Evolutionary conservation across 805 yeast genomes (phyloP).

Genomic region (Priceomyces medius): DNA sequence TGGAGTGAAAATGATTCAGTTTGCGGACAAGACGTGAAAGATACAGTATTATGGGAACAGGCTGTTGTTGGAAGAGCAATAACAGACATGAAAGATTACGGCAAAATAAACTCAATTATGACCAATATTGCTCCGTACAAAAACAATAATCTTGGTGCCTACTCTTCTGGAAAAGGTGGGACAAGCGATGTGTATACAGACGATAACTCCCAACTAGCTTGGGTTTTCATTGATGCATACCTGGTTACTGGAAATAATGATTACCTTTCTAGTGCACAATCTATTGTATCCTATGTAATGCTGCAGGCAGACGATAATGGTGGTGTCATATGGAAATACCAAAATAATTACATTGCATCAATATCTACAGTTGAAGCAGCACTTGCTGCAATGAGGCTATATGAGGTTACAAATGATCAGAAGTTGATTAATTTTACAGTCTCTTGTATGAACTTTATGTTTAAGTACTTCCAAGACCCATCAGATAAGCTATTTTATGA

Average conservation of each 20-base stretch:
- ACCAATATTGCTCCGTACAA: conserved; percentile 16
- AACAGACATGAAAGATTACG: conserved; percentile 12
- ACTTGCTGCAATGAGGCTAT: conserved; percentile 23
- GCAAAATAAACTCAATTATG: conserved; percentile 12
- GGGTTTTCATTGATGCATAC: conserved; percentile 27
- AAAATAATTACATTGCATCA: conserved; percentile 24
- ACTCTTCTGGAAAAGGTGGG: conserved; percentile 21
- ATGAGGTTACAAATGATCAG: conserved; percentile 14
- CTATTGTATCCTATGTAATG: conserved; percentile 15
- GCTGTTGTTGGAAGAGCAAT: conserved; percentile 26
- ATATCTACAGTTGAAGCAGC: conserved; percentile 30
- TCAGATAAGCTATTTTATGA: conserved; percentile 19
- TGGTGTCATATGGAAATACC: conserved; percentile 25
- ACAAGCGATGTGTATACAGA: conserved; percentile 27
- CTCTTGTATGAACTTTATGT: conserved; percentile 17
- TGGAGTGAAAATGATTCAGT: conserved; percentile 19
- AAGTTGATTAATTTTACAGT: conserved; percentile 15
- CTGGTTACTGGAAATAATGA: conserved; percentile 14
- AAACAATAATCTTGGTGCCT: conserved; percentile 19
- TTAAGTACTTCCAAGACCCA: conserved; percentile 17
- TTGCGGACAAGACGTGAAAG: conserved; percentile 14
- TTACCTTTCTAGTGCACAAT: conserved; percentile 19
- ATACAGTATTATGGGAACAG: conserved; percentile 26
- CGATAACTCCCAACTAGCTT: conserved; percentile 28
- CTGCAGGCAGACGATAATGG: conserved; percentile 24